Base-by-base conservation (phyloP, 2,329 filamentous ascomycete species). In the Sporothrix luriei region DNA sequence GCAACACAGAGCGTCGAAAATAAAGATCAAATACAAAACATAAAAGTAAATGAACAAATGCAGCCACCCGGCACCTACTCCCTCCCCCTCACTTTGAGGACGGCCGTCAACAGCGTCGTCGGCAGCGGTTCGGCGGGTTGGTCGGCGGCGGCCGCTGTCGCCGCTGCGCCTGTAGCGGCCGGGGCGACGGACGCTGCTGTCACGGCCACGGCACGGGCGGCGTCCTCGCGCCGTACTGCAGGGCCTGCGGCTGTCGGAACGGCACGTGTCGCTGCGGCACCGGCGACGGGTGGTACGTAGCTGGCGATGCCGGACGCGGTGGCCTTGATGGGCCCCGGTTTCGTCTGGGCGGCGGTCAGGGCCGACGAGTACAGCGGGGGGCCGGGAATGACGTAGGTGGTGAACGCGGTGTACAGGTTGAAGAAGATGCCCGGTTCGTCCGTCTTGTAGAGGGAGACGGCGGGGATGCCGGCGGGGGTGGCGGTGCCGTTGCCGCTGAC, bases 341-440 rank as follows among this genome's bases (percentile, higher is more conserved):
- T 75, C 21, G 72, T 73, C 68, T 76, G 75, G 21, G 66, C 70
- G 1, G 74, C 74, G 0, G 73, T 69, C 55, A 77, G 70, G 11
- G 76, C 76, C 38, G 73, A 74, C 46, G 74, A 73, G 70, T 77
- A 77, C 38, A 77, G 64, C 16, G 74, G 43, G 2, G 76, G 75
- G 14, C 46, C 62, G 9, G 71, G 73, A 49, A 73, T 75, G 52
- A 67, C 59, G 65, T 73, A 74, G 7, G 66, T 57, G 7, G 68
- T 69, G 24, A 66, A 66, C 68, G 69, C 71, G 48, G 29, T 62
- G 52, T 70, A 73, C 26, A 75, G 67, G 52, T 73, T 69, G 24
- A 71, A 75, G 14, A 70, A 52, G 52, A 74, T 52, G 43, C 72
- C 73, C 10, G 70, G 73, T 59, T 73, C 71, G 29, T 70, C 61